Percentiles rank a stretch among this genome's conserved stretches.
Conservation (phyloP, 2,329 filamentous ascomycete genomes). For the Fusarium ramigenum region DNA sequence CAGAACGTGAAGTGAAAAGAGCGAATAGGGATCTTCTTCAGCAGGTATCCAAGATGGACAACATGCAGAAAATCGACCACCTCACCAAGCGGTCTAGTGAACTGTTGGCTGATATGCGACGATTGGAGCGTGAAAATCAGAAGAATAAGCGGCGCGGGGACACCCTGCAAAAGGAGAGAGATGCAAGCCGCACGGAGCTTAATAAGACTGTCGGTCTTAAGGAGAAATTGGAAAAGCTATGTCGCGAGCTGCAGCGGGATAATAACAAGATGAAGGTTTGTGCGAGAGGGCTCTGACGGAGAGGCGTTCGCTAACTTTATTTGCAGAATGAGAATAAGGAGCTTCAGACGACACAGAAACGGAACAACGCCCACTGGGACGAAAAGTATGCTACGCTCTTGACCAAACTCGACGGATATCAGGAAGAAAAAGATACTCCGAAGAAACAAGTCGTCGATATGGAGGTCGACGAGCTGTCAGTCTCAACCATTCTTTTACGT, state of each 20-base stretch:
- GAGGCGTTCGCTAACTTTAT: constrained; percentile 36
- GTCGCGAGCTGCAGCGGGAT: constrained; percentile 91
- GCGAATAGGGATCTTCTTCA: constrained; percentile 90
- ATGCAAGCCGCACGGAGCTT: constrained; percentile 85
- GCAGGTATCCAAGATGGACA: constrained; percentile 89
- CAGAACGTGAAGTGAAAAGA: constrained; percentile 93
- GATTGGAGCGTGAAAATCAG: constrained; percentile 89
- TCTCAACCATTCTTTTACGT: neutral
- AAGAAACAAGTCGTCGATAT: constrained; percentile 84
- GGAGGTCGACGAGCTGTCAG: constrained; percentile 89
- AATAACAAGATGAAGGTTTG: constrained; percentile 97
- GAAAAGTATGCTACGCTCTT: constrained; percentile 83
- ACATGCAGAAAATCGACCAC: constrained; percentile 89
- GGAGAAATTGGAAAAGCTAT: constrained; percentile 96
- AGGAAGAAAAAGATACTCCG: constrained; percentile 85
- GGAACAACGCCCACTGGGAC: constrained; percentile 84
- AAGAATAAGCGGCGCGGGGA: constrained; percentile 97
- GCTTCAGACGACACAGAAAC: constrained; percentile 84
- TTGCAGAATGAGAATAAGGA: constrained; percentile 89
- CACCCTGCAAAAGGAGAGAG: constrained; percentile 95
- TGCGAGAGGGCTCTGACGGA: neutral
- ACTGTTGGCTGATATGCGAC: constrained; percentile 92
- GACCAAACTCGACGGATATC: constrained; percentile 86
- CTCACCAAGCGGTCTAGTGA: constrained; percentile 93
- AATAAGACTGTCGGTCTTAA: constrained; percentile 91